phyloP scores from a whole-genome alignment of 75 land plant species.

The Cupressus sempervirens region DNA sequence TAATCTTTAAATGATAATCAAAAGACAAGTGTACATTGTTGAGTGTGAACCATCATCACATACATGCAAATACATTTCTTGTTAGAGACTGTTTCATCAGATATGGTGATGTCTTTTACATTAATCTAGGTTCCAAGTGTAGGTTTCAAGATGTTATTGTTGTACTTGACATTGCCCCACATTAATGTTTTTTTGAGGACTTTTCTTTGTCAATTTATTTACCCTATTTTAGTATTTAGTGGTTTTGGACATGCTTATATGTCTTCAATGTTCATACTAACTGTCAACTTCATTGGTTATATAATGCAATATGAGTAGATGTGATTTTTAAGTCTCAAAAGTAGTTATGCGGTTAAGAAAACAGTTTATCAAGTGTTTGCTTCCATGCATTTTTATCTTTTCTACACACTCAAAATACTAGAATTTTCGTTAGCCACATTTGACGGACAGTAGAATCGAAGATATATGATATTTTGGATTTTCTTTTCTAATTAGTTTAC shows the following conservation, averaged over 20 bases:
- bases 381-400: not conserved
- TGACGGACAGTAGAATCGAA: not conserved
- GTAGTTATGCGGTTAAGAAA: not conserved
- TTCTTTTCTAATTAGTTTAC: not conserved
- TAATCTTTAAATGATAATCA: not conserved
- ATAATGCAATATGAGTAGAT: not conserved
- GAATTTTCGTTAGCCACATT: not conserved
- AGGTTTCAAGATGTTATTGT: not conserved
- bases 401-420: not conserved
- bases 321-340: not conserved
- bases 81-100: not conserved
- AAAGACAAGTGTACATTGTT: not conserved
- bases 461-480: not conserved
- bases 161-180: not conserved
- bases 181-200: not conserved
- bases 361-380: not conserved
- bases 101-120: not conserved
- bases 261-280: not conserved
- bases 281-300: conserved; percentile 1
- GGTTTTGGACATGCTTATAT: not conserved
- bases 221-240: not conserved
- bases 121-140: not conserved
- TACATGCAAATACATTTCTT: not conserved
- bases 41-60: not conserved
- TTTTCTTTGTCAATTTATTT: not conserved